Conservation (phyloP, 345 rosid genomes). For the Rhizophora mangle region DNA sequence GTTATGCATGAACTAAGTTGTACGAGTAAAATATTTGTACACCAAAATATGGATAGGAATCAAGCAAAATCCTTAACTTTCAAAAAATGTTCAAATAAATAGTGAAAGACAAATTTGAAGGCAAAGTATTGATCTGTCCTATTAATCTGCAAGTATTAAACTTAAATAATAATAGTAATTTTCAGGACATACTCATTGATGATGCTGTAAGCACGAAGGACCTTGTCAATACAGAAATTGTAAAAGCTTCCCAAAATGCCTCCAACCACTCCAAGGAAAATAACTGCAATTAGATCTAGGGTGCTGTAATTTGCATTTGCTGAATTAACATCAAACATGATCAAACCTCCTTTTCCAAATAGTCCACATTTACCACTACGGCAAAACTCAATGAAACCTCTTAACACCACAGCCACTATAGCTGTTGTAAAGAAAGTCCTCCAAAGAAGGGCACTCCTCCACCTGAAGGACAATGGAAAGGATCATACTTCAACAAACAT, state of each 20-base stretch:
- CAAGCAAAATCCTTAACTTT: too few relatives aligned
- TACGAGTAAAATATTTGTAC: too few relatives aligned
- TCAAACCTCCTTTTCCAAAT: constrained; percentile 88
- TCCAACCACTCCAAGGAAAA: constrained; percentile 75
- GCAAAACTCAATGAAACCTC: constrained; percentile 69
- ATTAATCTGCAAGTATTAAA: too few relatives aligned
- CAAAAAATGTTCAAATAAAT: too few relatives aligned
- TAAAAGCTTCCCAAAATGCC: constrained; percentile 84
- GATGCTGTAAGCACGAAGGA: constrained; percentile 70
- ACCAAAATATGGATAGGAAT: too few relatives aligned
- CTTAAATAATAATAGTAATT: background rate
- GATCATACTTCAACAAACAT: background rate
- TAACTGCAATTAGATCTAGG: constrained; percentile 67
- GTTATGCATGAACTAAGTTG: too few relatives aligned
- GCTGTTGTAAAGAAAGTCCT: constrained; percentile 94
- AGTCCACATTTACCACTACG: constrained; percentile 72
- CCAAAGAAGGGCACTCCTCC: constrained; percentile 98
- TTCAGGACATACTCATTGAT: constrained; percentile 65
- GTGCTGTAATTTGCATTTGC: constrained; percentile 44
- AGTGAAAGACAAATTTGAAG: too few relatives aligned
- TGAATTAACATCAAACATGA: constrained; percentile 83
- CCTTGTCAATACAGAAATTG: constrained; percentile 77
- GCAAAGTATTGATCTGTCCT: too few relatives aligned
- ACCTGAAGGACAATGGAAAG: constrained; percentile 46
- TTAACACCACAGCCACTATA: constrained; percentile 84